Conservation (phyloP, 805 yeast species). For the Ogataea siamensis region DNA sequence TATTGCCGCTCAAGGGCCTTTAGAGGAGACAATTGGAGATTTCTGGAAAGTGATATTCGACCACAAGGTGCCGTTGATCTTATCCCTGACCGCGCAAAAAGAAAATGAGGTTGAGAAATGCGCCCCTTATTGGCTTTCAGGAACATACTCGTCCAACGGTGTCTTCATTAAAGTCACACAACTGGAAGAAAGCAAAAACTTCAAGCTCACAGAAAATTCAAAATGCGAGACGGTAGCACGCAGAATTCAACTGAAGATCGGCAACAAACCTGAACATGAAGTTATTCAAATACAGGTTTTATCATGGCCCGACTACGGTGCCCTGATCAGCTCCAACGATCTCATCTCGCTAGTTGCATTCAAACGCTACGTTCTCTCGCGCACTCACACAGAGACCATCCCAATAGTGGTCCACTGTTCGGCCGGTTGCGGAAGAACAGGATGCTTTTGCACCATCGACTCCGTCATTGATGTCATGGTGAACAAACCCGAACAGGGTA, state of each 20-base stretch:
- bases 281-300: slow-evolving; percentile 73
- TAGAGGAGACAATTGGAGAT: slow-evolving; percentile 68
- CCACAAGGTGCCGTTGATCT: slow-evolving; percentile 60
- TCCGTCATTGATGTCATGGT: slow-evolving; percentile 45
- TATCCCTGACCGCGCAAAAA: slow-evolving; percentile 71
- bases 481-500: slow-evolving; percentile 8
- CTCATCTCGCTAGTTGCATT: slow-evolving; percentile 52
- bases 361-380: slow-evolving; percentile 27
- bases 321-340: slow-evolving; percentile 54
- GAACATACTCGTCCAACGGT: slow-evolving; percentile 40
- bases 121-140: slow-evolving; percentile 74
- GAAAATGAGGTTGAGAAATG: slow-evolving; percentile 84
- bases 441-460: slow-evolving; percentile 78
- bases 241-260: slow-evolving; percentile 41
- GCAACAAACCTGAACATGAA: slow-evolving; percentile 37
- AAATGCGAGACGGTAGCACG: slow-evolving; percentile 36
- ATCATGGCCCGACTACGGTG: slow-evolving; percentile 84
- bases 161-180: slow-evolving; percentile 25
- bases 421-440: slow-evolving; percentile 97
- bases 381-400: slow-evolving; percentile 13
- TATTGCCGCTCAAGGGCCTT: slow-evolving; percentile 92
- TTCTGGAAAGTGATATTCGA: slow-evolving; percentile 79
- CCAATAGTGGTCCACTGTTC: slow-evolving; percentile 87
- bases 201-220: slow-evolving; percentile 26
- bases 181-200: slow-evolving; percentile 27